These are phyloP conservation scores for Solanum hybrid DNA, from an alignment of 305 asterid genomes.

Conservation along the genomic window DNA sequence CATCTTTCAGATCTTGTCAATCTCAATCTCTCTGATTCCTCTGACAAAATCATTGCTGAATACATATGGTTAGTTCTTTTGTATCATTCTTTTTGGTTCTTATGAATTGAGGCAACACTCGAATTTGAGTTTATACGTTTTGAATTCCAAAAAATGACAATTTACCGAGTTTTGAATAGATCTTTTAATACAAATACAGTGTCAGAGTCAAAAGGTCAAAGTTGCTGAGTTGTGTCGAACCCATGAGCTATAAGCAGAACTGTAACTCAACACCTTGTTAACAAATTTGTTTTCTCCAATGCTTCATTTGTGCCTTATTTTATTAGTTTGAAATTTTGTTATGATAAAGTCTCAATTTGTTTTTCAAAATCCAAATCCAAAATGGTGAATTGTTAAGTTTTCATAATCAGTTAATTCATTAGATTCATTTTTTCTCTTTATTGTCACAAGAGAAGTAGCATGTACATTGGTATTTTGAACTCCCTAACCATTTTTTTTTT, in stretches of 20 bases:
- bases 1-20: slow-evolving; percentile 42
- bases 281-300: background rate
- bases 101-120: background rate
- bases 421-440: background rate
- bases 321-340: background rate
- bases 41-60: slow-evolving; percentile 50
- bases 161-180: background rate
- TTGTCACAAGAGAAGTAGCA: background rate
- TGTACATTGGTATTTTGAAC: background rate
- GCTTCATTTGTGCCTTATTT: background rate
- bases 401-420: background rate
- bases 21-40: slow-evolving; percentile 42
- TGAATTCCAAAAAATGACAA: background rate
- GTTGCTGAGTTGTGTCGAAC: background rate
- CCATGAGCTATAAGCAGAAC: background rate
- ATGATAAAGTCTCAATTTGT: background rate
- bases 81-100: background rate
- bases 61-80: slow-evolving; percentile 46
- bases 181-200: background rate
- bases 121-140: background rate
- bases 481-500: no score
- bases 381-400: background rate
- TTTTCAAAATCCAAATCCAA: background rate
- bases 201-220: background rate
- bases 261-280: background rate